Evolutionary conservation across 2,329 filamentous ascomycete genomes (phyloP).

Genomic region (Xylariaceae sp.): DNA sequence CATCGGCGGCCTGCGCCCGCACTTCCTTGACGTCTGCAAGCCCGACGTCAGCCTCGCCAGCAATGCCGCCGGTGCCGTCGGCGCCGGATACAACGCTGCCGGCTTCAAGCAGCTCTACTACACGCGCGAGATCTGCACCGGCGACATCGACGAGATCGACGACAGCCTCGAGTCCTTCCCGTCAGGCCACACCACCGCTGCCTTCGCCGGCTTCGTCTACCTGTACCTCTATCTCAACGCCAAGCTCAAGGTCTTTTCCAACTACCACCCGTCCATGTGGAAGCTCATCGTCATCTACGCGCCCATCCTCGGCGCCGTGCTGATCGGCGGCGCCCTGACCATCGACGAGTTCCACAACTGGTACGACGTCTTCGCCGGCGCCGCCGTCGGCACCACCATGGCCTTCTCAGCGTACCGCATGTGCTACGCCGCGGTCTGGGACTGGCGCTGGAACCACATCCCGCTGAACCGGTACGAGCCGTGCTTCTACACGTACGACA

Average conservation of each 20-base stretch:
- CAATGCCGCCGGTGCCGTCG: conserved; percentile 35
- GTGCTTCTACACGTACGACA: conserved; percentile 44
- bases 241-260: conserved; percentile 70
- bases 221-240: conserved; percentile 72
- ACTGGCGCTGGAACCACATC: conserved; percentile 63
- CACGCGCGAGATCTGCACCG: conserved; percentile 66
- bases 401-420: conserved; percentile 64
- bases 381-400: conserved; percentile 59
- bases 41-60: conserved; percentile 46
- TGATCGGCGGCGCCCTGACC: conserved; percentile 66
- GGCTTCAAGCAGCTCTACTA: conserved; percentile 62
- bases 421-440: conserved; percentile 64
- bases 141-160: conserved; percentile 59
- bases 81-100: conserved; percentile 39
- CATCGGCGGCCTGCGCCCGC: conserved; percentile 67
- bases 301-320: conserved; percentile 61
- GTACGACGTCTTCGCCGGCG: conserved; percentile 68
- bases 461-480: conserved; percentile 55
- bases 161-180: conserved; percentile 69
- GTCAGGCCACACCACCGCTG: conserved; percentile 69
- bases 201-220: conserved; percentile 68
- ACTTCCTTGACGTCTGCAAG: conserved; percentile 68
- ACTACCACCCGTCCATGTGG: conserved; percentile 72
- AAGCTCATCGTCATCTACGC: conserved; percentile 62
- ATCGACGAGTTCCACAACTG: conserved; percentile 74